Evolutionary conservation across 441 rosid genomes (phyloP).

Genomic region (Pelargonium citronellum): DNA sequence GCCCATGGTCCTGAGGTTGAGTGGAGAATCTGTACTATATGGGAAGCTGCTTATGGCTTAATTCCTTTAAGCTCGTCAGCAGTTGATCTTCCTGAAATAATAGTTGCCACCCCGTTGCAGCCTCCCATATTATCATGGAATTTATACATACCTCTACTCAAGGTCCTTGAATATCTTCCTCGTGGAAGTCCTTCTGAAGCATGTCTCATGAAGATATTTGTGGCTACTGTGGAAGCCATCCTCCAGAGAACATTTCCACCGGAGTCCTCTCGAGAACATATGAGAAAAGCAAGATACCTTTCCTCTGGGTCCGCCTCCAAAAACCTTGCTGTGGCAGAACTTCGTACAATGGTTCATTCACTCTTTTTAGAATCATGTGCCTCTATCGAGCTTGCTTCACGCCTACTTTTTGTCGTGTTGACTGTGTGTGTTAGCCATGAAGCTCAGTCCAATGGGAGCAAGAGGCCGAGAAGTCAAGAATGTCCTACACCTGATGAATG

Average conservation of each 20-base stretch:
- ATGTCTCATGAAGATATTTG: constrained; percentile 94
- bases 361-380: constrained; percentile 92
- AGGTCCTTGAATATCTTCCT: constrained; percentile 97
- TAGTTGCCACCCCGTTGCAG: constrained; percentile 91
- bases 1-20: constrained; percentile 99
- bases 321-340: constrained; percentile 95
- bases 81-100: constrained; percentile 95
- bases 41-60: constrained; percentile 99
- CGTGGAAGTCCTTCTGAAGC: constrained; percentile 99
- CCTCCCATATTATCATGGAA: constrained; percentile 97
- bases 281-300: constrained; percentile 48
- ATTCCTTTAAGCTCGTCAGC: constrained; percentile 93
- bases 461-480: constrained; percentile 65
- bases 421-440: constrained; percentile 98
- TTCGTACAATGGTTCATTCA: constrained; percentile 97
- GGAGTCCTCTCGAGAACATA: constrained; percentile 47
- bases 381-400: constrained; percentile 88
- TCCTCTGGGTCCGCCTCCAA: constrained; percentile 63
- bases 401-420: constrained; percentile 86
- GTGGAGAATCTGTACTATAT: constrained; percentile 98
- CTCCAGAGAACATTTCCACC: constrained; percentile 86
- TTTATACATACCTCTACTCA: constrained; percentile 90
- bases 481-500: constrained; percentile 34
- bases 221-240: constrained; percentile 91
- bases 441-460: constrained; percentile 78